phyloP scores from a whole-genome alignment of 495 filamentous ascomycete species.

The Friedmanniomyces endolithicus region DNA sequence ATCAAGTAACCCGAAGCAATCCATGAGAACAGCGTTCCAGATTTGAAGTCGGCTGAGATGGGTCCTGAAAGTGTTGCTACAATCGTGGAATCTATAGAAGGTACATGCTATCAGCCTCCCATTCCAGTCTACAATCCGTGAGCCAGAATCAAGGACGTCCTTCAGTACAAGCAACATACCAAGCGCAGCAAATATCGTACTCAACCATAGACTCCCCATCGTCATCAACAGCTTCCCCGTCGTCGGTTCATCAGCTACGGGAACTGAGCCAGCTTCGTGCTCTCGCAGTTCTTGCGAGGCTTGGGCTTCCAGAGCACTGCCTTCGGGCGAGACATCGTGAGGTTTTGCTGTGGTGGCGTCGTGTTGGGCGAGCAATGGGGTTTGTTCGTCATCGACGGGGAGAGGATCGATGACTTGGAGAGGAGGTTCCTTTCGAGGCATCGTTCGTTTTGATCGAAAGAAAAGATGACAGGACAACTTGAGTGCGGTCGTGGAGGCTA shows the following conservation, averaged over 20 bases:
- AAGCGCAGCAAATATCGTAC: constrained; percentile 72
- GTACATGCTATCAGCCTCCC: not conserved
- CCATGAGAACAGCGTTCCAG: constrained; percentile 77
- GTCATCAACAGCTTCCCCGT: constrained; percentile 38
- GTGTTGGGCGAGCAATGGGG: constrained; percentile 6
- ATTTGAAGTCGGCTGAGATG: constrained; percentile 75
- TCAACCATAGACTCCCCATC: constrained; percentile 52
- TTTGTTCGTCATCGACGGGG: constrained; percentile 10
- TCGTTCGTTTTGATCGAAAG: too few species aligned
- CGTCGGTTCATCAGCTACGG: constrained; percentile 35
- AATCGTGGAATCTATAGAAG: constrained; percentile 57
- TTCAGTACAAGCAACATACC: too few species aligned
- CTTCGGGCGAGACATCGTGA: not conserved
- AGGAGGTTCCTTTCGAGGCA: constrained; percentile 7
- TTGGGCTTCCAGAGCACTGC: constrained; percentile 6
- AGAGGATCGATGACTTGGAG: constrained; percentile 11
- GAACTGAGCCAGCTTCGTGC: constrained; percentile 11
- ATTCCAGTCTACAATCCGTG: too few species aligned
- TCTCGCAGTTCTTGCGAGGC: constrained; percentile 14
- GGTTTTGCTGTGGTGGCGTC: not conserved
- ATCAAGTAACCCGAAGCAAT: constrained; percentile 83
- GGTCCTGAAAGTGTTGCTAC: constrained; percentile 77
- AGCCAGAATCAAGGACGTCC: too few species aligned
- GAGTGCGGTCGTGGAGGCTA: too few species aligned
- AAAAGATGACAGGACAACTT: too few species aligned